A percentile compares a stretch with the other conserved stretches of the same genome.
phyloP scores from a whole-genome alignment of 306 rosid species.

The Vigna hirtella region DNA sequence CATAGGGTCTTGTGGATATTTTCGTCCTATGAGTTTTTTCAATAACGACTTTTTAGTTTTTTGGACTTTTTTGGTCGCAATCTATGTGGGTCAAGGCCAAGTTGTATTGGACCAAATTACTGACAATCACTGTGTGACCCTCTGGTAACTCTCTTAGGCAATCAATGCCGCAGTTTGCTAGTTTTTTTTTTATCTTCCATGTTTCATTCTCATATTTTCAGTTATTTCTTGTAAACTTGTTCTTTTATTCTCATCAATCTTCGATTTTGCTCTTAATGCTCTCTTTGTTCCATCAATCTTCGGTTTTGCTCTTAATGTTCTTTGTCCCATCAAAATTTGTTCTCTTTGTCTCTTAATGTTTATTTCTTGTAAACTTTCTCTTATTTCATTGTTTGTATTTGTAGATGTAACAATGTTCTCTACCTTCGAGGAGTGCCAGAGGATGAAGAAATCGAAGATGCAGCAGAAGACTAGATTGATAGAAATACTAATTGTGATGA shows the following conservation, averaged over 20 bases:
- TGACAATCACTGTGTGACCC: background rate
- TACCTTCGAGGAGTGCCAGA: conserved; percentile 96
- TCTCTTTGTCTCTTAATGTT: no score
- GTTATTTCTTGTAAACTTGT: background rate
- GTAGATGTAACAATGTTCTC: conserved; percentile 95
- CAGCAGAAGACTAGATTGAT: conserved; percentile 68
- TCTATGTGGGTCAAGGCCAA: no score
- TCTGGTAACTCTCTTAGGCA: background rate
- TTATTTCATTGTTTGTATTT: conserved; percentile 29
- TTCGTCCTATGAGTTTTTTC: no score
- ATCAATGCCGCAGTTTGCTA: background rate
- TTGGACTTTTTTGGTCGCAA: no score
- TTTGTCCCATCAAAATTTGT: background rate
- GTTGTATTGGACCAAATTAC: no score
- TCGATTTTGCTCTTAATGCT: background rate
- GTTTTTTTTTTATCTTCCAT: background rate
- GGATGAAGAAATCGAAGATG: conserved; percentile 96
- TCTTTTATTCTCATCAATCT: background rate
- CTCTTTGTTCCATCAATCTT: background rate
- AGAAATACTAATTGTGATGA: conserved; percentile 31
- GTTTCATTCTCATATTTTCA: background rate
- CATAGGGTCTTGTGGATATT: no score
- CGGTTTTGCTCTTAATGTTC: background rate
- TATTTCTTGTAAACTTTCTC: no score
- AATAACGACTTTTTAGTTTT: no score